Evolutionary conservation across 1,284 basidiomycete species (phyloP).

Genomic region (Bjerkandera adusta): DNA sequence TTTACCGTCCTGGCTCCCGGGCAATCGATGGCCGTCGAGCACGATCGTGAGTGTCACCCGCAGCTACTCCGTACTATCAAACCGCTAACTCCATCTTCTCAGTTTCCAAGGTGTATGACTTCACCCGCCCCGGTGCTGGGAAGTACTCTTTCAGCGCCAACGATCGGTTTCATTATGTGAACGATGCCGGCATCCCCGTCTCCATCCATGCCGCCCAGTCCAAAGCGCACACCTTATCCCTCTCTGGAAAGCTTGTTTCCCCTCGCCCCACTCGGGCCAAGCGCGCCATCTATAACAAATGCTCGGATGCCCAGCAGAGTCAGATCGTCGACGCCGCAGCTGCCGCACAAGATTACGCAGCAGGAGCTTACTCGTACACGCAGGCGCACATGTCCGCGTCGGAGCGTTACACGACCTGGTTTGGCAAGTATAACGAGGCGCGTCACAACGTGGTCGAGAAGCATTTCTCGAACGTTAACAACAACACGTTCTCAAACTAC

Average conservation of each 20-base stretch:
- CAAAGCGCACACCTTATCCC: slow-evolving; percentile 31
- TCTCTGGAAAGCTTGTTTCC: slow-evolving; percentile 37
- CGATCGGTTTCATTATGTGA: slow-evolving; percentile 41
- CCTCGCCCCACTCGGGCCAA: slow-evolving; percentile 27
- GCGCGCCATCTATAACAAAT: slow-evolving; percentile 36
- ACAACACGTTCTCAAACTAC: slow-evolving; percentile 32
- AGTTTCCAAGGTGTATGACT: slow-evolving; percentile 48
- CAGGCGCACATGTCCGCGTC: slow-evolving; percentile 28
- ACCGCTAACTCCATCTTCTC: not conserved
- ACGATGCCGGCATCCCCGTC: slow-evolving; percentile 26
- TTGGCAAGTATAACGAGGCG: slow-evolving; percentile 36
- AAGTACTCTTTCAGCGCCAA: slow-evolving; percentile 39
- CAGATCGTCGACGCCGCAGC: slow-evolving; percentile 34
- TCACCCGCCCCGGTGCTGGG: slow-evolving; percentile 38
- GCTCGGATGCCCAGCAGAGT: slow-evolving; percentile 34
- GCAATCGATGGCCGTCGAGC: slow-evolving; percentile 37
- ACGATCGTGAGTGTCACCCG: slow-evolving; percentile 35
- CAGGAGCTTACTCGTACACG: slow-evolving; percentile 32
- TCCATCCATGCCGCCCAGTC: slow-evolving; percentile 30
- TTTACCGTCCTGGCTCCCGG: slow-evolving; percentile 43
- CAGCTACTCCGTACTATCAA: not conserved
- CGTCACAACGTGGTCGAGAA: slow-evolving; percentile 36
- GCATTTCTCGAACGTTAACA: slow-evolving; percentile 37
- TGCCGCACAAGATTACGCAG: slow-evolving; percentile 38
- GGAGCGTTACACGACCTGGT: slow-evolving; percentile 43